These are phyloP conservation scores for Trichoderma semiorbis DNA, from an alignment of 2,329 filamentous ascomycete genomes.

Conservation along the genomic window DNA sequence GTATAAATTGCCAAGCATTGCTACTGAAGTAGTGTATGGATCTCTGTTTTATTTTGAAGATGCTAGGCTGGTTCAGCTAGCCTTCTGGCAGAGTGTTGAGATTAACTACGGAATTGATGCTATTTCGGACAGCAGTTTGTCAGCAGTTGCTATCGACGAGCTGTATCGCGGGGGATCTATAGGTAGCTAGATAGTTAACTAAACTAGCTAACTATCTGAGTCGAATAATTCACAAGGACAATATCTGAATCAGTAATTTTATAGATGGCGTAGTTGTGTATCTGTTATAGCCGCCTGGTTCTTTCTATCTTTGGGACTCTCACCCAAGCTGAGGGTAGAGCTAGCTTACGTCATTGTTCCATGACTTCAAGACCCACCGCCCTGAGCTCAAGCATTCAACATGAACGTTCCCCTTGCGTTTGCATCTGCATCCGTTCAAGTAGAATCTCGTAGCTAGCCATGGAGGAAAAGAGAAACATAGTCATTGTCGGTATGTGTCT, in stretches of 20 bases:
- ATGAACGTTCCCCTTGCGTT: neutral
- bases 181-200: no score
- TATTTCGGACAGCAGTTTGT: no score
- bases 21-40: neutral
- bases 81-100: neutral
- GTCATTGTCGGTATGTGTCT: conserved; percentile 46
- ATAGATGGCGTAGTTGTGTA: neutral
- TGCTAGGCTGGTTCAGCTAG: neutral
- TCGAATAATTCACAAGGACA: neutral
- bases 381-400: neutral
- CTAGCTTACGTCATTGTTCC: neutral
- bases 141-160: no score
- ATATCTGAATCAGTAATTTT: neutral
- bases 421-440: neutral
- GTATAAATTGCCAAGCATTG: neutral
- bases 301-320: neutral
- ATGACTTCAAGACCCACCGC: neutral
- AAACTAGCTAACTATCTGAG: no score
- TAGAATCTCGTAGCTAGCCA: conserved; percentile 17
- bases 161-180: neutral
- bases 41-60: neutral
- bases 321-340: neutral
- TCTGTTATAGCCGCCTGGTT: neutral
- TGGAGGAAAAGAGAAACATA: conserved; percentile 43
- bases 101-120: no score